A percentile compares a stretch with the other conserved stretches of the same genome.
Conservation (phyloP, 2,329 filamentous ascomycete genomes). For the Exophiala lecanii-corni region DNA sequence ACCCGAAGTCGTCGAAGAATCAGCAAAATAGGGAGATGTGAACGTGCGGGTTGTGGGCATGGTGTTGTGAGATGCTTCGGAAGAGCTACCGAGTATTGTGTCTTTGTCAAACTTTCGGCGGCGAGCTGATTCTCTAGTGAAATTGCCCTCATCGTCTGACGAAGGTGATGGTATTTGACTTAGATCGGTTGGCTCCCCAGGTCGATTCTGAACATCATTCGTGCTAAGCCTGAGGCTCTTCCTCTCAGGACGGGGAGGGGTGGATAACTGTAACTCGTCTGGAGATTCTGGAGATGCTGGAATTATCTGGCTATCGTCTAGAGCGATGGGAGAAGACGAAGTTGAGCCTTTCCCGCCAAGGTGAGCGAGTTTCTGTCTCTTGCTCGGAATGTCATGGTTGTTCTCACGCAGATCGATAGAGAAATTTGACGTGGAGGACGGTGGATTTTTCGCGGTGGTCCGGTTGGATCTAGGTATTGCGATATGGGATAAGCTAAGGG, state of each 20-base stretch:
- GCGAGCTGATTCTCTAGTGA: slow-evolving; percentile 15
- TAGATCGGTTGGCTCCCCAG: neutral
- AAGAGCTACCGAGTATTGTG: slow-evolving; percentile 12
- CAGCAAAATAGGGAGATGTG: slow-evolving; percentile 15
- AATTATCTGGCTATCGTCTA: slow-evolving; percentile 11
- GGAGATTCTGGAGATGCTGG: no score
- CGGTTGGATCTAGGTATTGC: no score
- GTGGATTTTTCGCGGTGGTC: no score
- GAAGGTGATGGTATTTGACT: neutral
- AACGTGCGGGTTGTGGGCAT: no score
- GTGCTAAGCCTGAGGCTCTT: neutral
- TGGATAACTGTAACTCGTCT: slow-evolving; percentile 16
- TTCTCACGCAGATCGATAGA: slow-evolving; percentile 8
- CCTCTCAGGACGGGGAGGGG: neutral
- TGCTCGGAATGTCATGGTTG: slow-evolving; percentile 12
- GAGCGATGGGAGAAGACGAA: slow-evolving; percentile 2
- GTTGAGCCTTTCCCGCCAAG: neutral
- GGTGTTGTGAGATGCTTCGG: no score
- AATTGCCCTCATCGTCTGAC: slow-evolving; percentile 11
- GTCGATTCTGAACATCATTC: neutral
- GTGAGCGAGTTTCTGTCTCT: slow-evolving; percentile 13
- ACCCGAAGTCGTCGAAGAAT: neutral
- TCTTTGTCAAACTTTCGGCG: slow-evolving; percentile 13
- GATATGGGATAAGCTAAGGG: no score
- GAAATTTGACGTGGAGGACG: no score